Percentiles rank a stretch among this genome's conserved stretches.
phyloP scores from a whole-genome alignment of 192 early-diverging fungal genomes.

The Funneliformis geosporum region DNA sequence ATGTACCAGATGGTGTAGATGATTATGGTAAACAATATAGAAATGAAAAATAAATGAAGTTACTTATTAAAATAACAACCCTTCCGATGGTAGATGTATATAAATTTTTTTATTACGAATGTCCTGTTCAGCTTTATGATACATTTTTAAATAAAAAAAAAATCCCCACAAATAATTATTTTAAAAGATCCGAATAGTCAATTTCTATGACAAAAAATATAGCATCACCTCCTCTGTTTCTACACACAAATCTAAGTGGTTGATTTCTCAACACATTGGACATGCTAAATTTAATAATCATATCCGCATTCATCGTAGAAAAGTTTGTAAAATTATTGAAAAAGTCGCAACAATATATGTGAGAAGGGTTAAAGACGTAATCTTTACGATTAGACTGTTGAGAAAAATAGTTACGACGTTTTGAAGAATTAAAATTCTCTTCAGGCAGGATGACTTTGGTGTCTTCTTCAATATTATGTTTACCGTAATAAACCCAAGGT shows the following conservation, averaged over 20 bases:
- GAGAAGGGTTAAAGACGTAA: slow-evolving; percentile 31
- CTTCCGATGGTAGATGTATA: too few relatives aligned
- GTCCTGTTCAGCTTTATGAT: too few relatives aligned
- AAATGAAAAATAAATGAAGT: too few relatives aligned
- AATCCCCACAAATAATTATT: neutral
- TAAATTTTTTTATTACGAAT: too few relatives aligned
- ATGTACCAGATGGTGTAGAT: neutral
- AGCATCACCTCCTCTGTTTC: slow-evolving; percentile 18
- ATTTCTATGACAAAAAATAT: slow-evolving; percentile 33
- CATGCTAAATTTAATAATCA: slow-evolving; percentile 41
- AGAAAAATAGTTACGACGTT: slow-evolving; percentile 38
- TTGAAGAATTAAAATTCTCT: slow-evolving; percentile 2
- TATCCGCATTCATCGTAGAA: slow-evolving; percentile 35
- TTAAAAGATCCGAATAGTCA: slow-evolving; percentile 29
- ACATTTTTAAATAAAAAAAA: too few relatives aligned
- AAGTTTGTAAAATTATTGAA: slow-evolving; percentile 48
- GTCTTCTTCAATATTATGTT: slow-evolving; percentile 33
- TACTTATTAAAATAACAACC: too few relatives aligned
- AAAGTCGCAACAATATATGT: slow-evolving; percentile 41
- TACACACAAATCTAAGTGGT: slow-evolving; percentile 43
- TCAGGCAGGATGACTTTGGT: neutral
- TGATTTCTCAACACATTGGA: slow-evolving; percentile 34
- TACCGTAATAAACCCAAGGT: slow-evolving; percentile 34
- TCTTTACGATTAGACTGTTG: slow-evolving; percentile 22
- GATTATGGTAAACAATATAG: neutral